A percentile compares a stretch with the other conserved stretches of the same genome.
These are phyloP conservation scores for Cruciata laevipes DNA, from an alignment of 257 asterid genomes.

Conservation along the genomic window DNA sequence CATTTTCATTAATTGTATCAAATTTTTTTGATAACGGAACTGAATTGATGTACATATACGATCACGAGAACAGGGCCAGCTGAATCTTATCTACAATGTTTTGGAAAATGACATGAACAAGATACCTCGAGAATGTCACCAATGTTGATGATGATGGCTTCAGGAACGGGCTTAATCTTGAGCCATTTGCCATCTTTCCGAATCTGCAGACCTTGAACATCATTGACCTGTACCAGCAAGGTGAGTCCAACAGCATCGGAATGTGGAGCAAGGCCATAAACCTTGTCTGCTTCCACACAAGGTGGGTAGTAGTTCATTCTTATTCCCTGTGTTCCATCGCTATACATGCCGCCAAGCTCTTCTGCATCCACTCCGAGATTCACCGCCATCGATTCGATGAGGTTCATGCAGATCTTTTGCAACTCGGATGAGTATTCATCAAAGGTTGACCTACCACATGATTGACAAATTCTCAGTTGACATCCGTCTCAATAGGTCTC, in stretches of 20 bases:
- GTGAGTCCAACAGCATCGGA: constrained; percentile 31
- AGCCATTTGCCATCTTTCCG: constrained; percentile 22
- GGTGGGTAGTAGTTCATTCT: constrained; percentile 43
- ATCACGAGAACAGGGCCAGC: no score
- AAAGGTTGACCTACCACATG: not conserved
- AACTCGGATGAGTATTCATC: not conserved
- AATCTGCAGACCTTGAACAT: constrained; percentile 32
- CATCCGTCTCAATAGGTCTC: no score
- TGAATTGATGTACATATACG: no score
- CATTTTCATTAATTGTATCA: no score
- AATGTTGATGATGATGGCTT: constrained; percentile 29
- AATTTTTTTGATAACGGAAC: no score
- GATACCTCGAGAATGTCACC: constrained; percentile 33
- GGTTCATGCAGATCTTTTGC: not conserved
- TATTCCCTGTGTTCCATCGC: constrained; percentile 32
- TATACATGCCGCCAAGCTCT: constrained; percentile 14
- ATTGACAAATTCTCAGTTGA: no score
- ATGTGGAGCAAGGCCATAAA: constrained; percentile 31
- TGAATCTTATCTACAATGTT: no score
- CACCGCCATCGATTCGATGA: not conserved
- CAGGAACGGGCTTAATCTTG: constrained; percentile 19
- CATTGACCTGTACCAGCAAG: constrained; percentile 24
- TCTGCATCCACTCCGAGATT: constrained; percentile 2
- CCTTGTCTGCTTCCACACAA: constrained; percentile 26
- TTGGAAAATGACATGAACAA: no score